phyloP scores from a whole-genome alignment of 1,284 basidiomycete genomes.

The Fomitopsis schrenkii region DNA sequence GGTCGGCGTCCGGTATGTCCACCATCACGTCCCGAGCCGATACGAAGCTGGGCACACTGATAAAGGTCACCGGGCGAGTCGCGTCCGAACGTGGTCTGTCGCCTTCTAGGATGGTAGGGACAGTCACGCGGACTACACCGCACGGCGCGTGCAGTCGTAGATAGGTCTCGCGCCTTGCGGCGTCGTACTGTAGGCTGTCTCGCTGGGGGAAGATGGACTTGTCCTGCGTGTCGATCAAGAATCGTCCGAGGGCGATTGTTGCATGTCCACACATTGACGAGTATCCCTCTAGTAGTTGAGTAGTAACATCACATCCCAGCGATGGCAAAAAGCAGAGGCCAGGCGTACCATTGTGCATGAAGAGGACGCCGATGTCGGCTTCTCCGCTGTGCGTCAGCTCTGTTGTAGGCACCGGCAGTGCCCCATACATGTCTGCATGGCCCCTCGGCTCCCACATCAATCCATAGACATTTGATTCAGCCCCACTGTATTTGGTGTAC shows the following conservation, averaged over 20 bases:
- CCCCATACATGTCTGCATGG: constrained; percentile 45
- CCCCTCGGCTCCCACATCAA: constrained; percentile 41
- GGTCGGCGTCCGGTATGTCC: constrained; percentile 23
- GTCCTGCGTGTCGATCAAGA: constrained; percentile 36
- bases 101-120: constrained; percentile 20
- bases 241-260: constrained; percentile 41
- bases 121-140: constrained; percentile 32
- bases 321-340: background rate
- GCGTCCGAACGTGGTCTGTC: constrained; percentile 22
- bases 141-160: constrained; percentile 37
- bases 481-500: no score
- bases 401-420: constrained; percentile 35
- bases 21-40: constrained; percentile 25
- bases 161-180: constrained; percentile 15
- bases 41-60: constrained; percentile 33
- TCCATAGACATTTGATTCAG: constrained; percentile 11
- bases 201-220: constrained; percentile 29
- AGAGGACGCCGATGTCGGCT: constrained; percentile 41
- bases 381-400: constrained; percentile 32
- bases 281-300: constrained; percentile 34
- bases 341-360: constrained; percentile 39
- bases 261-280: constrained; percentile 47
- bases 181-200: constrained; percentile 20
- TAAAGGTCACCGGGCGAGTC: constrained; percentile 29
- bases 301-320: background rate